Evolutionary conservation across 2,329 filamentous ascomycete species (phyloP), one percentile per base, ranked within the genome.

Genomic region (Paecilomyces sp.): DNA sequence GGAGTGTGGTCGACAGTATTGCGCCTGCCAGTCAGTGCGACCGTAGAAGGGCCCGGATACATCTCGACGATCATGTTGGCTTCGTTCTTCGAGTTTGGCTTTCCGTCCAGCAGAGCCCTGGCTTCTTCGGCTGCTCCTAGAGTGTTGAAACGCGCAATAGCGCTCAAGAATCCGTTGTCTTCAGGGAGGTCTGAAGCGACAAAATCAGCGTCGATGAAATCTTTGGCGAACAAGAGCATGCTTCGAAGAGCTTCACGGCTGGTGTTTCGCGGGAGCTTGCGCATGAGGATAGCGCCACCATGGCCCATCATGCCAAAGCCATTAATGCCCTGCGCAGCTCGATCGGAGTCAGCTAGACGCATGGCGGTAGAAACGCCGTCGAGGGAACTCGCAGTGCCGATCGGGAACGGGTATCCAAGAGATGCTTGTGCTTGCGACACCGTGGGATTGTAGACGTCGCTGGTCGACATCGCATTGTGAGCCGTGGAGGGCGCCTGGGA

Each of bases 221-320:
- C 84, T 65, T 85, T 84, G 22, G 85, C 83, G 65, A 88, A 88
- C n/a, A 87, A 77, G 5, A 88, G 76, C 77, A 88, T 85, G 69
- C 82, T 85, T 64, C 82, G 80, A 59, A 88, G 77, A 18, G 82
- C 78, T 63, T 87, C 85, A 56, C 78, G 73, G 66, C 80, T 83
- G 52, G 81, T 86, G 68, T 80, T 85, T 61, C 77, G 79, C 3
- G 85, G 83, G 13, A 88, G 76, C 65, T 81, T 84, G 67, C 84
- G 83, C 74, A 88, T 78, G 58, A 85, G 71, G 61, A 88, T 78
- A 54, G 77, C 73, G 54, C 75, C 71, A 57, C 69, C 70, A 22
- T 67, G 70, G 53, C 60, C 64, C n/a, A 65, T 61, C 57, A 69
- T 68, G 56, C 66, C 66, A 51, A 74, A 69, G 64, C 71, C 71